These are phyloP conservation scores for Backusella liffmaniae DNA, from an alignment of 192 early-diverging fungal species.

Conservation along the genomic window DNA sequence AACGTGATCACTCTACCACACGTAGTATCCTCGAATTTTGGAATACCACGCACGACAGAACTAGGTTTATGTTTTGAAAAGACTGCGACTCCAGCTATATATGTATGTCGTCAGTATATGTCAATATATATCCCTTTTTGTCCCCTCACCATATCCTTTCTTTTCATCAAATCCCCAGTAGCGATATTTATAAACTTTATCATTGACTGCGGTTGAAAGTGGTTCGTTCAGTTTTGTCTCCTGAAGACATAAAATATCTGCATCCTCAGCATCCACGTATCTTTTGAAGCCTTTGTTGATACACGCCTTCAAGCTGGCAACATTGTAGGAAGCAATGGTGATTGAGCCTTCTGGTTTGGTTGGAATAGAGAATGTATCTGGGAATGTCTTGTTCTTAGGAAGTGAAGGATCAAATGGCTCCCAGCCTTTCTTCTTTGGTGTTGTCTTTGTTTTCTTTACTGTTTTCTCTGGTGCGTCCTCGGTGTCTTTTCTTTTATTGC, in stretches of 20 bases:
- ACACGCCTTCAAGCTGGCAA: conserved; percentile 68
- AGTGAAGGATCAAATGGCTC: conserved; percentile 35
- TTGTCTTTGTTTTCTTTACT: neutral
- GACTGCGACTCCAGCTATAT: conserved; percentile 64
- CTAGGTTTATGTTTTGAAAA: conserved; percentile 80
- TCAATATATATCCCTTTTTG: neutral
- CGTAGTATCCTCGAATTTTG: conserved; percentile 41
- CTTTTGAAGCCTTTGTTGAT: conserved; percentile 79
- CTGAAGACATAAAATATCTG: conserved; percentile 82
- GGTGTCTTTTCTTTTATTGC: neutral
- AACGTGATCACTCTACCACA: conserved; percentile 71
- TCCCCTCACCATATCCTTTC: conserved; percentile 66
- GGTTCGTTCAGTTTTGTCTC: conserved; percentile 84
- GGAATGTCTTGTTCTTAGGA: conserved; percentile 66
- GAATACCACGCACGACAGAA: conserved; percentile 59
- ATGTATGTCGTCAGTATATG: neutral
- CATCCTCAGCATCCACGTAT: conserved; percentile 73
- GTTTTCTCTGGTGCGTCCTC: neutral
- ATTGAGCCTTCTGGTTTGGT: conserved; percentile 45
- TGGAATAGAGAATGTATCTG: conserved; percentile 54
- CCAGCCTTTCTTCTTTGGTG: conserved; percentile 5
- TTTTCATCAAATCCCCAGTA: conserved; percentile 69
- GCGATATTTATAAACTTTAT: conserved; percentile 65
- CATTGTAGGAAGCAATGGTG: conserved; percentile 79
- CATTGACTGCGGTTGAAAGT: conserved; percentile 53